Conservation (phyloP, 2,329 filamentous ascomycete genomes). For the Trichoderma guizhouense region DNA sequence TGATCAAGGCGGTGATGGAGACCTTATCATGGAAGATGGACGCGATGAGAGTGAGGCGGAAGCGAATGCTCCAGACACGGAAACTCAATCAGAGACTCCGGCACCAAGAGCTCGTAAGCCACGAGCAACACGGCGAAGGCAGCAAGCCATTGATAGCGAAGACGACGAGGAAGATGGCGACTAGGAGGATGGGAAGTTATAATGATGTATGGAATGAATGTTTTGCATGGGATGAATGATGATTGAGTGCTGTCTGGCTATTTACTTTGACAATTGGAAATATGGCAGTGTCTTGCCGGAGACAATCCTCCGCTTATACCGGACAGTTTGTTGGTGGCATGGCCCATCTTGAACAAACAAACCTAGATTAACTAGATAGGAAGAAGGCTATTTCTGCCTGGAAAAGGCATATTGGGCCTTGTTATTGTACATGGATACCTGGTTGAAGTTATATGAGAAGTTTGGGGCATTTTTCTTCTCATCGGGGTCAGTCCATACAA, state of each 20-base stretch:
- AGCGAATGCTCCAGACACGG: background rate
- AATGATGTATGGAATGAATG: background rate
- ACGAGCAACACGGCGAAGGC: background rate
- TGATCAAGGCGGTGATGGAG: constrained; percentile 34
- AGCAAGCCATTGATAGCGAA: background rate
- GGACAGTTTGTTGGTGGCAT: background rate
- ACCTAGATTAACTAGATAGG: background rate
- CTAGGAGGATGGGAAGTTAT: background rate
- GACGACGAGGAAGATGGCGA: background rate
- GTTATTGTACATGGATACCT: background rate
- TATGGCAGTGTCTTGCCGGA: background rate
- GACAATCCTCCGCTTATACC: background rate
- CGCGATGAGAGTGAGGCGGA: background rate
- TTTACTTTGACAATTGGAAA: background rate
- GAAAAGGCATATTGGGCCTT: background rate
- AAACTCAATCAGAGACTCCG: background rate
- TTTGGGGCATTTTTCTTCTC: background rate
- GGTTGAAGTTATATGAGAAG: background rate
- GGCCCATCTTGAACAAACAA: background rate
- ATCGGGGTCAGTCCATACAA: background rate
- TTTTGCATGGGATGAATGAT: background rate
- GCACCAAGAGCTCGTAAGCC: background rate
- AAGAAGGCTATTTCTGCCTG: background rate
- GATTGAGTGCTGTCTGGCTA: background rate
- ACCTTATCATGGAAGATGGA: constrained; percentile 34